Percentiles rank a stretch among this genome's conserved stretches.
Conservation (phyloP, 148 eudicot species). For the Amaranthus cruentus region DNA sequence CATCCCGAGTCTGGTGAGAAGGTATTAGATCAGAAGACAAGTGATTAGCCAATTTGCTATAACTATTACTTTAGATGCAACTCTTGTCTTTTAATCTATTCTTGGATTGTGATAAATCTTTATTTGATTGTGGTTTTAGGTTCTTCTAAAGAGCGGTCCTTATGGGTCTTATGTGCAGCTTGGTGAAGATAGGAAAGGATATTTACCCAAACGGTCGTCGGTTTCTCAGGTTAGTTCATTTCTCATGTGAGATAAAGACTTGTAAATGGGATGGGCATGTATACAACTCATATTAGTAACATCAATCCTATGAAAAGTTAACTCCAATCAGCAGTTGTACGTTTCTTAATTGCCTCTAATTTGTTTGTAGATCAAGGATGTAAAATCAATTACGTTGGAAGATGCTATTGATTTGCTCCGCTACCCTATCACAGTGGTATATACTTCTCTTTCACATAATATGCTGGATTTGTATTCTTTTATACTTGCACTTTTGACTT, state of each 20-base stretch:
- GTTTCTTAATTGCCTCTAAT: background rate
- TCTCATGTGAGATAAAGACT: background rate
- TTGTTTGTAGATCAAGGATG: conserved; percentile 53
- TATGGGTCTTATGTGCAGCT: conserved; percentile 90
- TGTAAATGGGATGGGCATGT: background rate
- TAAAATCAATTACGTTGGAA: conserved; percentile 53
- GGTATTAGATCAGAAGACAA: conserved; percentile 35
- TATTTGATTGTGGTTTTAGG: conserved; percentile 32
- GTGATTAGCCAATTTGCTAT: conserved; percentile 8
- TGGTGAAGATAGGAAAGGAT: conserved; percentile 91
- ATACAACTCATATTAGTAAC: background rate
- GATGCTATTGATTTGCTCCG: conserved; percentile 66
- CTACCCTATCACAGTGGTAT: conserved; percentile 79
- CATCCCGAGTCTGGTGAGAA: conserved; percentile 77
- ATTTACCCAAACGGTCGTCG: conserved; percentile 71
- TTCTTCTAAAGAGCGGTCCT: conserved; percentile 81
- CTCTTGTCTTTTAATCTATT: background rate
- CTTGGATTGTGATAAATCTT: background rate
- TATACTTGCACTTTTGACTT: background rate
- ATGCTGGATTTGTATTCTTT: background rate
- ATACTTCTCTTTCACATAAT: background rate
- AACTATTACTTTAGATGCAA: background rate
- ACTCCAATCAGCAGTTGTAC: background rate
- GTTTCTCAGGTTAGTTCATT: conserved; percentile 45
- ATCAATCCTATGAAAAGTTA: background rate